Base-by-base conservation (phyloP, 2,329 filamentous ascomycete species). In the Microcera coccophila region DNA sequence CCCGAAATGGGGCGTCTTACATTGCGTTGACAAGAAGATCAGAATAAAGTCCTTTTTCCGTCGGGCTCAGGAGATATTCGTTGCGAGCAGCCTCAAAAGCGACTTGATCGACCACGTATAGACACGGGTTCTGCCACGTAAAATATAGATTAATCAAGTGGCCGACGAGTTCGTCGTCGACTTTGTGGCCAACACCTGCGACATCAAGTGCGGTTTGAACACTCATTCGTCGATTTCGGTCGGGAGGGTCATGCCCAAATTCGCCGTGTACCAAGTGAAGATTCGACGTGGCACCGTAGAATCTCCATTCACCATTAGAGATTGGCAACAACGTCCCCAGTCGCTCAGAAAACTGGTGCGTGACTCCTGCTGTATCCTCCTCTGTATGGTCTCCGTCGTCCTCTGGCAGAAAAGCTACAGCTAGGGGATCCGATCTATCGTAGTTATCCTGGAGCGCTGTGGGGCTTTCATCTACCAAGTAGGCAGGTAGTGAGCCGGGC, bases 1-100 rank as follows among this genome's bases (percentile, higher is more conserved):
- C 8, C 15, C n/a, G n/a, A 15, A n/a, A n/a, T 32, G 15, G 5
- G 11, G n/a, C 15, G 7, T 9, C 47, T 36, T 21, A 52, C 57
- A 58, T 59, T 24, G 55, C 54, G 7, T 57, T 59, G 3, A 47
- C 53, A 3, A 59, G 47, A 0, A 50, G 50, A 33, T 58, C 53
- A 0, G 54, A 59, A 24, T 58, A 59, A 34, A 55, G 58, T 1
- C 21, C 5, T 53, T 54, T 2, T 48, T 45, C 5, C 38, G 39
- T n/a, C n/a, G n/a, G n/a, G n/a, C n/a, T n/a, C n/a, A n/a, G n/a
- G n/a, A n/a, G n/a, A n/a, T n/a, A n/a, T n/a, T n/a, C n/a, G n/a
- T n/a, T n/a, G n/a, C n/a, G n/a, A n/a, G n/a, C n/a, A n/a, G n/a
- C n/a, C 14, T 50, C 48, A 31, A 57, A 58, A 1, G 44, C 18